Conservation (phyloP, 2,329 filamentous ascomycete species). For the Xylaria sp. region DNA sequence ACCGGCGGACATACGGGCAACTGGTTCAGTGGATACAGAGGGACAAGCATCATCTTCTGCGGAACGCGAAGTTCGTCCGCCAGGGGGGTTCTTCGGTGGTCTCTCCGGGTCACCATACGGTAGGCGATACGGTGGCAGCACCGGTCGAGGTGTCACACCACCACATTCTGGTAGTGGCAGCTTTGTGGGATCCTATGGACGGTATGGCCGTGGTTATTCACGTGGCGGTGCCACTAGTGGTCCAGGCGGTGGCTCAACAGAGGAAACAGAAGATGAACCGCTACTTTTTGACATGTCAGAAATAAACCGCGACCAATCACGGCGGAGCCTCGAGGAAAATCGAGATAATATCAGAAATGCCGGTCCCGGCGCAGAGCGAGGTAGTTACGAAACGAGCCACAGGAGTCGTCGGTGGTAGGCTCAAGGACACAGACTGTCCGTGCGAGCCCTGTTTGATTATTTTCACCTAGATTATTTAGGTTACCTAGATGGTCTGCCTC, state of each 20-base stretch:
- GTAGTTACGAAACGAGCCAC: constrained; percentile 45
- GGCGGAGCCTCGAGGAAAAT: constrained; percentile 64
- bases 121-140: constrained; percentile 50
- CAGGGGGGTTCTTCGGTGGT: constrained; percentile 49
- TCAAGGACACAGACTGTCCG: not conserved
- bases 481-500: not conserved
- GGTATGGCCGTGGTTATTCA: constrained; percentile 44
- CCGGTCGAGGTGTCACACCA: constrained; percentile 42
- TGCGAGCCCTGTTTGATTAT: not conserved
- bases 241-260: constrained; percentile 51
- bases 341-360: constrained; percentile 47
- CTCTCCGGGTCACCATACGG: constrained; percentile 53
- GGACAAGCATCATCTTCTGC: constrained; percentile 47
- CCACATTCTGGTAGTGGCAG: constrained; percentile 44
- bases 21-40: constrained; percentile 47
- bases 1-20: constrained; percentile 49
- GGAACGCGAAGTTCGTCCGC: constrained; percentile 53
- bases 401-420: constrained; percentile 38
- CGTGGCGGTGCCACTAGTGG: constrained; percentile 47
- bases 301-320: constrained; percentile 61
- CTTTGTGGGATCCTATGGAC: constrained; percentile 41
- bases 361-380: constrained; percentile 46
- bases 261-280: constrained; percentile 68
- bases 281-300: constrained; percentile 77
- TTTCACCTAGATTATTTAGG: not conserved